phyloP scores from a whole-genome alignment of 352 stramenopile genomes.

The Globisporangium middletonii region DNA sequence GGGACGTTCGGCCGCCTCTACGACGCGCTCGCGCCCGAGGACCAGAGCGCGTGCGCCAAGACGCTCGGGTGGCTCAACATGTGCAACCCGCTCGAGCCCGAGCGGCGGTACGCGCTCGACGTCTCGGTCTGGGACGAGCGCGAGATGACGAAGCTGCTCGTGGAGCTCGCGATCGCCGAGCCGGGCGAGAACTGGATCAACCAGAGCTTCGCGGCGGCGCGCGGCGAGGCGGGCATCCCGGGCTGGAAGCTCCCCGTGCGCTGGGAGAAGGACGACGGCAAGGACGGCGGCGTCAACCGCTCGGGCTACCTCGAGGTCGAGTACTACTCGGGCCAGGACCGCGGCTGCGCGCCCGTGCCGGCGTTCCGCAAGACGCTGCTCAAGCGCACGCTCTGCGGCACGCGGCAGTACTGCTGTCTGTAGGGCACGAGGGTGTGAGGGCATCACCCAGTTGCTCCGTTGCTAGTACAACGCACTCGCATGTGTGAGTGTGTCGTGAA shows the following conservation, averaged over 20 bases:
- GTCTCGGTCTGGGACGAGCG: conserved; percentile 67
- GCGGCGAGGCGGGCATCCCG: conserved; percentile 53
- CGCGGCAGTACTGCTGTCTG: conserved; percentile 60
- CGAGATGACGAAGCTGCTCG: conserved; percentile 75
- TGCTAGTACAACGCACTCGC: too few species aligned
- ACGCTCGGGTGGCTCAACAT: conserved; percentile 76
- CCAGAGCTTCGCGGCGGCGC: conserved; percentile 51
- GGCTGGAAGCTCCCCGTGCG: conserved; percentile 75
- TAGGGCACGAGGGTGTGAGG: conserved; percentile 9
- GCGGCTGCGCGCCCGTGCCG: conserved; percentile 49
- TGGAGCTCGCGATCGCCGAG: conserved; percentile 71
- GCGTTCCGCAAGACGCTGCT: conserved; percentile 56
- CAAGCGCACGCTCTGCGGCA: conserved; percentile 55
- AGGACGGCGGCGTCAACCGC: conserved; percentile 62
- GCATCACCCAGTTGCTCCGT: too few species aligned
- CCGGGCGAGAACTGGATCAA: conserved; percentile 84
- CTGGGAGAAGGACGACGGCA: conserved; percentile 75
- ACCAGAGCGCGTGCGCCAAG: conserved; percentile 41
- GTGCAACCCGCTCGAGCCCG: conserved; percentile 66
- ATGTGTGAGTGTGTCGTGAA: too few species aligned
- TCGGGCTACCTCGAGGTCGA: conserved; percentile 62
- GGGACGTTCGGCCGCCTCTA: conserved; percentile 60
- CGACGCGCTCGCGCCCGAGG: conserved; percentile 34
- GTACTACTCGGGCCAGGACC: conserved; percentile 66
- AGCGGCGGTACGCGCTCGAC: conserved; percentile 65